phyloP scores from a whole-genome alignment of 495 filamentous ascomycete genomes.

The Hypoxylon cercidicola region DNA sequence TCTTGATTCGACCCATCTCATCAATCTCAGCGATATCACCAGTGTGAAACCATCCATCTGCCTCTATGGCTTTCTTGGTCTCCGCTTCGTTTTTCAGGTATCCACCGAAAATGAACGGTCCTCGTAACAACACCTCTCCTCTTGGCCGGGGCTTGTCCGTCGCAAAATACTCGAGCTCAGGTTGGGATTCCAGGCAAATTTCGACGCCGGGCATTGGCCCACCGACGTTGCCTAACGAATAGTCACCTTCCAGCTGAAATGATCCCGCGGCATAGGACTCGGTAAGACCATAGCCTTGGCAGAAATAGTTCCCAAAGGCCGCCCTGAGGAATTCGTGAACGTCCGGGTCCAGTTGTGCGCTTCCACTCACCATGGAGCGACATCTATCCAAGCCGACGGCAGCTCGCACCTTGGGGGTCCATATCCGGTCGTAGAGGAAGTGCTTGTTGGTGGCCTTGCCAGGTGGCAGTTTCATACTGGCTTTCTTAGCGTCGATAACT shows the following conservation, averaged over 20 bases:
- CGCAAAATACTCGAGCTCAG: slow-evolving; percentile 93
- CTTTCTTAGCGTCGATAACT: slow-evolving; percentile 81
- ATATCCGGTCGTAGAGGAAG: slow-evolving; percentile 89
- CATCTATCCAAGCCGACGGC: slow-evolving; percentile 82
- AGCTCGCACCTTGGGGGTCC: slow-evolving; percentile 86
- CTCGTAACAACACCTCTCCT: slow-evolving; percentile 88
- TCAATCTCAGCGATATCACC: slow-evolving; percentile 91
- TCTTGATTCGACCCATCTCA: slow-evolving; percentile 83
- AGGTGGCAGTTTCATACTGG: slow-evolving; percentile 74
- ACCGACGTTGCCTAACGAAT: slow-evolving; percentile 84
- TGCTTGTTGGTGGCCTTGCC: slow-evolving; percentile 83
- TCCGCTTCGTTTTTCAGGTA: slow-evolving; percentile 92
- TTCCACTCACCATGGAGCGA: slow-evolving; percentile 83
- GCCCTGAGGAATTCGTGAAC: slow-evolving; percentile 90
- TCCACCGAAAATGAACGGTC: slow-evolving; percentile 78
- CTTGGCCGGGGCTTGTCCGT: slow-evolving; percentile 94
- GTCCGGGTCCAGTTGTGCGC: slow-evolving; percentile 87
- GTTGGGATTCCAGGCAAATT: slow-evolving; percentile 83
- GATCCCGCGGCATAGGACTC: slow-evolving; percentile 88
- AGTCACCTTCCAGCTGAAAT: slow-evolving; percentile 74
- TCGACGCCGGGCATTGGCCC: slow-evolving; percentile 73
- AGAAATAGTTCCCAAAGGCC: slow-evolving; percentile 79
- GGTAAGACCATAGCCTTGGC: slow-evolving; percentile 93
- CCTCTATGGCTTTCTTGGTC: slow-evolving; percentile 81
- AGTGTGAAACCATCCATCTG: slow-evolving; percentile 97